These are phyloP conservation scores for Lizonia empirigonia DNA, from an alignment of 2,329 filamentous ascomycete species.

Conservation along the genomic window DNA sequence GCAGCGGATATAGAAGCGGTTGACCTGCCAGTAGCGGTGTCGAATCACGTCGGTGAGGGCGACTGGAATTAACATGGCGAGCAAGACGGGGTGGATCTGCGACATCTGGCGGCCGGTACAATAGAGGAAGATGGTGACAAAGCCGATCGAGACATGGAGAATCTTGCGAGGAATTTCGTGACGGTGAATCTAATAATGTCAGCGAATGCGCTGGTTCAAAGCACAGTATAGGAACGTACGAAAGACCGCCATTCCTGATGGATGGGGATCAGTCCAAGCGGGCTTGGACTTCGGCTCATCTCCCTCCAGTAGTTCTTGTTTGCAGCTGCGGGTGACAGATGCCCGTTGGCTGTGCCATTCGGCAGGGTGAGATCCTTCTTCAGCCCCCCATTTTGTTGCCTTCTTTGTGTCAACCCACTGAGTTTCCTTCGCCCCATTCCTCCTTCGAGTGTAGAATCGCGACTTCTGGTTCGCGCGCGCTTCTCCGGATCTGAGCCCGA, in stretches of 20 bases:
- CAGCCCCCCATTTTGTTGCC: slow-evolving; percentile 39
- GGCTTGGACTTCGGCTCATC: slow-evolving; percentile 88
- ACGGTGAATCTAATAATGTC: slow-evolving; percentile 67
- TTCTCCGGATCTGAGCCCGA: slow-evolving; percentile 60
- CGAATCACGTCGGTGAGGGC: slow-evolving; percentile 80
- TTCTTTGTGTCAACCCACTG: slow-evolving; percentile 59
- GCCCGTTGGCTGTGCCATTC: slow-evolving; percentile 63
- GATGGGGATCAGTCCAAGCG: slow-evolving; percentile 91
- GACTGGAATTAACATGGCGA: slow-evolving; percentile 82
- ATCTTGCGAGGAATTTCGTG: slow-evolving; percentile 95
- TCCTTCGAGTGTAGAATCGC: slow-evolving; percentile 64
- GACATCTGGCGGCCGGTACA: slow-evolving; percentile 75
- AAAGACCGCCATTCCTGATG: slow-evolving; percentile 90
- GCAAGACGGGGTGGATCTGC: slow-evolving; percentile 81
- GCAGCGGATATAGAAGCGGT: slow-evolving; percentile 81
- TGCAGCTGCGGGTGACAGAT: slow-evolving; percentile 68
- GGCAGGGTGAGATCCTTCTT: slow-evolving; percentile 51
- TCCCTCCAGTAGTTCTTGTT: slow-evolving; percentile 81
- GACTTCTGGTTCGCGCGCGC: slow-evolving; percentile 71
- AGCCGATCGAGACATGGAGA: slow-evolving; percentile 95
- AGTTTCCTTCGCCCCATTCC: slow-evolving; percentile 51
- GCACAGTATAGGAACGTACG: slow-evolving; percentile 54
- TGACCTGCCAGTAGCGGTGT: slow-evolving; percentile 80
- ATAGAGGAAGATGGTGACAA: slow-evolving; percentile 88
- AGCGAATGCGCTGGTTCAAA: slow-evolving; percentile 7